Conservation (phyloP, 495 filamentous ascomycete species). For the Amphirosellinia nigrospora region DNA sequence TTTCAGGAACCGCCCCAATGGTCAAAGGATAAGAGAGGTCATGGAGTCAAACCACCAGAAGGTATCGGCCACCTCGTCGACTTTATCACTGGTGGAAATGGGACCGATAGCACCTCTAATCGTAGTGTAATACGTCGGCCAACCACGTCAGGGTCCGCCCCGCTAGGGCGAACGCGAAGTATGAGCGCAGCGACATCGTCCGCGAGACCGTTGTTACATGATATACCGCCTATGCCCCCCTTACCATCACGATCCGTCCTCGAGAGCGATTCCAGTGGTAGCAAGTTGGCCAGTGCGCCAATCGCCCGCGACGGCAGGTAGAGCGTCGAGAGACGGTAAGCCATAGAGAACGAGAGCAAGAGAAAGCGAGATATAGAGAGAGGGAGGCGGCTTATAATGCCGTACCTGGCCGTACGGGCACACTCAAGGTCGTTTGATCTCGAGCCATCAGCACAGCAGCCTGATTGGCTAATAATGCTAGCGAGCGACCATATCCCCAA, state of each 20-base stretch:
- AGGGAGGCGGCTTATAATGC: constrained; percentile 36
- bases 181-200: constrained; percentile 35
- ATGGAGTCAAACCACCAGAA: constrained; percentile 66
- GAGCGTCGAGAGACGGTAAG: constrained; percentile 10
- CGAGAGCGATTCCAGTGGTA: neutral
- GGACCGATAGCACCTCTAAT: constrained; percentile 11
- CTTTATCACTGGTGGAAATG: constrained; percentile 32
- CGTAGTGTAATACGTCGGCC: constrained; percentile 30
- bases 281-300: constrained; percentile 6
- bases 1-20: constrained; percentile 77
- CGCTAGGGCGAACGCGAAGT: constrained; percentile 34
- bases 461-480: neutral
- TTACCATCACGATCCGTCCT: constrained; percentile 21
- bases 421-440: constrained; percentile 38
- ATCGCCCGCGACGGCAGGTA: neutral
- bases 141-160: constrained; percentile 2
- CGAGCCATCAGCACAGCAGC: neutral
- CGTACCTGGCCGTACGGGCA: constrained; percentile 39
- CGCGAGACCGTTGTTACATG: constrained; percentile 19
- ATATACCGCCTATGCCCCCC: constrained; percentile 33
- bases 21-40: constrained; percentile 65
- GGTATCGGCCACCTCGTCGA: constrained; percentile 67
- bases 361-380: constrained; percentile 27
- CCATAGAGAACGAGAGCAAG: constrained; percentile 23
- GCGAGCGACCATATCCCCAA: neutral